phyloP scores from a whole-genome alignment of 306 rosid species.

The Trifolium subterraneum region DNA sequence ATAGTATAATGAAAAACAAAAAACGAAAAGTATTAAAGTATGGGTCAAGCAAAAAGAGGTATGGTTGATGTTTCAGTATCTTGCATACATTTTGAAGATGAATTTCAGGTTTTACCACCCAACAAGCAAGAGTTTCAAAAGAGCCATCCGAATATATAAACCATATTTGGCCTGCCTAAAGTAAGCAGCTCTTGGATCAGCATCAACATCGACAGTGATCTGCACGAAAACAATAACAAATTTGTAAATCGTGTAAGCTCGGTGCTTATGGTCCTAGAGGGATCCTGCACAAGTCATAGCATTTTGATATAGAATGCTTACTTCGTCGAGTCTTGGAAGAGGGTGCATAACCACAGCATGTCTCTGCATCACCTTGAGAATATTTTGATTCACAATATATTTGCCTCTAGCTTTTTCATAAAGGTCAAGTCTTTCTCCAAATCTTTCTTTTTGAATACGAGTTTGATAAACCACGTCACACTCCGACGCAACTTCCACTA shows the following conservation, averaged over 20 bases:
- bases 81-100: constrained; percentile 38
- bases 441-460: constrained; percentile 83
- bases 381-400: constrained; percentile 69
- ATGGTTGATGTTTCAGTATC: constrained; percentile 30
- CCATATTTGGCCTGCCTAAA: constrained; percentile 92
- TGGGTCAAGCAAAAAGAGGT: constrained; percentile 26
- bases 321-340: constrained; percentile 95
- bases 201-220: constrained; percentile 79
- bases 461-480: constrained; percentile 95
- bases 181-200: constrained; percentile 80
- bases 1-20: neutral
- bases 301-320: constrained; percentile 40
- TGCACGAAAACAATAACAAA: constrained; percentile 45
- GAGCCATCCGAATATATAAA: constrained; percentile 83
- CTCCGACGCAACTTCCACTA: constrained; percentile 79
- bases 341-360: constrained; percentile 88
- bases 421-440: constrained; percentile 76
- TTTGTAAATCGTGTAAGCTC: neutral
- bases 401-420: constrained; percentile 91
- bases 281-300: neutral
- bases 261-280: constrained; percentile 12
- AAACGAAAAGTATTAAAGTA: neutral
- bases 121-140: constrained; percentile 76
- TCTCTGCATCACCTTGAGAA: constrained; percentile 70
- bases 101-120: constrained; percentile 66